Conservation (phyloP, 108 stramenopile genomes). For the Aureococcus anophagefferens region DNA sequence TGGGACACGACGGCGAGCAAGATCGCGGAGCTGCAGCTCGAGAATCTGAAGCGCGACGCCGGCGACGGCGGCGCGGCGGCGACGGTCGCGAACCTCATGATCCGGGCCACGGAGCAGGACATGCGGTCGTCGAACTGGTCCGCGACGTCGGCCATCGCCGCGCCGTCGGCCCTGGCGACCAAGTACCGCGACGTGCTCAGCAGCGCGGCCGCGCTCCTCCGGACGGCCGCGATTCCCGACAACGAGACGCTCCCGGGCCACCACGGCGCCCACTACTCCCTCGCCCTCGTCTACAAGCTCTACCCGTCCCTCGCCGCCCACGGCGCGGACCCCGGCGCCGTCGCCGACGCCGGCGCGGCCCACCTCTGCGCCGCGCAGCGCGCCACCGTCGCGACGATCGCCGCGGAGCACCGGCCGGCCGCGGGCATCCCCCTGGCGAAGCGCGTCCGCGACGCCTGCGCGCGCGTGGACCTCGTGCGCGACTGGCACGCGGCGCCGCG, state of each 20-base stretch:
- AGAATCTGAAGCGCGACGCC: not conserved
- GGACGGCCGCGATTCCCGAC: not conserved
- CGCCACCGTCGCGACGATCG: not conserved
- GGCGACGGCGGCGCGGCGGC: not conserved
- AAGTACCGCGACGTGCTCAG: not conserved
- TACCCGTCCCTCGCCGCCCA: not conserved
- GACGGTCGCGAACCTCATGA: not conserved
- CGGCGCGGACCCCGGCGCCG: not conserved
- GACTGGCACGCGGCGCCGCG: not conserved
- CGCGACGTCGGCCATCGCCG: not conserved
- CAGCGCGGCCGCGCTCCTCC: not conserved
- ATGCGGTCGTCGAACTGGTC: not conserved
- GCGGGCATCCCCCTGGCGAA: not conserved
- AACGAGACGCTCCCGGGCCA: not conserved
- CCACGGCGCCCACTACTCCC: not conserved
- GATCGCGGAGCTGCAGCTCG: not conserved
- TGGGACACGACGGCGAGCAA: not conserved
- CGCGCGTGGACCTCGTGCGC: not conserved
- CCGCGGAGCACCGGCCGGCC: not conserved
- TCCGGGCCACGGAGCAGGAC: not conserved
- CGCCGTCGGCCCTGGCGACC: not conserved
- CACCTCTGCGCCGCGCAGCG: not conserved
- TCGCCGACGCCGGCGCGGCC: not conserved
- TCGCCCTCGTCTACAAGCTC: not conserved
- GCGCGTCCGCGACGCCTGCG: not conserved